Evolutionary conservation across 2,329 filamentous ascomycete genomes (phyloP), one percentile per base, ranked within the genome.

Genomic region (Talaromyces sp.): DNA sequence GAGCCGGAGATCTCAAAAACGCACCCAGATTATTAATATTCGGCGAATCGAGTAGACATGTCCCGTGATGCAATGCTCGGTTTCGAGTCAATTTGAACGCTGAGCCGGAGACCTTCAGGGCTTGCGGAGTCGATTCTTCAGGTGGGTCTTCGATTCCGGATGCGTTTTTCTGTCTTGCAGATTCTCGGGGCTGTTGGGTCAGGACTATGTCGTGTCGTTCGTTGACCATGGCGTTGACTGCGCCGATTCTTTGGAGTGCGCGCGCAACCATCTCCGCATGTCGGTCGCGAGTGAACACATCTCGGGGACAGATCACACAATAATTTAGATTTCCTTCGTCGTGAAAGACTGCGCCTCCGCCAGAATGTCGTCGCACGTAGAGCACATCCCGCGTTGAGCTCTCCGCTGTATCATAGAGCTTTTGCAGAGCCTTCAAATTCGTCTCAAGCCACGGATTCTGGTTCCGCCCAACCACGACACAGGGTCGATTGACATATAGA

Each of bases 361-460:
- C 95, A 25, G 90, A 93, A 60, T 94, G 87, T 19, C 95, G 86
- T 13, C 95, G 88, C 5, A 99, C 91, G 13, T 97, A 87, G 65
- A 85, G 79, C 2, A 86, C 80, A 15, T 77, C 80, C 68, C 67
- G 71, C 54, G 49, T 70, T 17, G 70, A 66, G 9, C 69, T 70
- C 9, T 61, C 70, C 67, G 31, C 2, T 50, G 59, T 59, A 15
- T 56, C 68, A 50, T 68, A 75, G 73, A n/a, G 77, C 75, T 67
- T 81, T 72, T 72, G 79, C 72, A 96, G 80, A 1, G 87, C 82
- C 45, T 80, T 80, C 9, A 97, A 84, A 74, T 96, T 91, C 67
- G 92, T 88, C 80, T 99, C 95, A 9, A 92, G 84, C 95, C 94
- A 99, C 62, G 95, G 95, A 76, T 99, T 99, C 81, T 99, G 95